Percentiles rank a stretch among this genome's conserved stretches.
Conservation (phyloP, 371 early-diverging fungal genomes). For the Saksenaea vasiformis region DNA sequence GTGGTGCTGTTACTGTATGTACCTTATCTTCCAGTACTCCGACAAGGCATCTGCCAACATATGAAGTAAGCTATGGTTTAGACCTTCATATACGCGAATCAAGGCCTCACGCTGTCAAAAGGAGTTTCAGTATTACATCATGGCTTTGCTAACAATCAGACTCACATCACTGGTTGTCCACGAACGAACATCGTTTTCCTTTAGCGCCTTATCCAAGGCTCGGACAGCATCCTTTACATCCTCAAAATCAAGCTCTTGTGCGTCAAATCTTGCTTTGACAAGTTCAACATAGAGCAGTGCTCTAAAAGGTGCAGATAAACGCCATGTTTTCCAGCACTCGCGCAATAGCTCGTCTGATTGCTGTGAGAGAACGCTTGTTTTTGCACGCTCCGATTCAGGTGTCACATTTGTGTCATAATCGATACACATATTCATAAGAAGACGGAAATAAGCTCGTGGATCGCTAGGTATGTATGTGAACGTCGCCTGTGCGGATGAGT, state of each 20-base stretch:
- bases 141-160: background rate
- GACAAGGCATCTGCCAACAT: conserved; percentile 20
- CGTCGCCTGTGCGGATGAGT: background rate
- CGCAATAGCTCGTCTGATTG: conserved; percentile 54
- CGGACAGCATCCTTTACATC: conserved; percentile 38
- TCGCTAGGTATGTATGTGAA: conserved; percentile 49
- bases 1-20: background rate
- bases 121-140: background rate
- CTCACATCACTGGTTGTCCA: conserved; percentile 46
- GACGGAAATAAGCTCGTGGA: conserved; percentile 45
- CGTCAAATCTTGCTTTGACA: conserved; percentile 44
- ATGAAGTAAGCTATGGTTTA: conserved; percentile 19
- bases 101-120: conserved; percentile 19
- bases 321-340: conserved; percentile 65
- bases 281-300: conserved; percentile 58
- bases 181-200: conserved; percentile 22
- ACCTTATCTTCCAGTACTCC: conserved; percentile 34
- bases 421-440: conserved; percentile 45
- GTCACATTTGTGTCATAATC: conserved; percentile 34
- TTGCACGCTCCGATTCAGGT: conserved; percentile 35
- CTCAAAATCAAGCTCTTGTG: conserved; percentile 31
- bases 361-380: conserved; percentile 39
- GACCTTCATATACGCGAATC: conserved; percentile 18
- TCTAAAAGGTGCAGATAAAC: conserved; percentile 58
- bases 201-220: conserved; percentile 26